Evolutionary conservation across 371 early-diverging fungal genomes (phyloP), one percentile per base, ranked within the genome.

Genomic region (Phascolomyces articulosus): DNA sequence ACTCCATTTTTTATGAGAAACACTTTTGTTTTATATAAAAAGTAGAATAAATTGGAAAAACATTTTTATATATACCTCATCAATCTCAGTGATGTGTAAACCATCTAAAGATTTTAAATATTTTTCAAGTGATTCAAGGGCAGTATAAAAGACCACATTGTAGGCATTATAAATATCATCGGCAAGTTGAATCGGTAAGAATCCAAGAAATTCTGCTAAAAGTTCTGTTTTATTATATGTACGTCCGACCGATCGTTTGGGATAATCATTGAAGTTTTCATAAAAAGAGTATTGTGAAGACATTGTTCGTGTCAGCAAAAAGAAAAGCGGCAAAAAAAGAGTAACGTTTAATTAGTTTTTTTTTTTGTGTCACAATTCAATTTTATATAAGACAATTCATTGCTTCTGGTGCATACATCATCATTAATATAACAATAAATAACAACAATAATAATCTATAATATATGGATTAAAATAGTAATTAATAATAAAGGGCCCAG

Each of bases 171-270:
- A 69, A 18, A 64, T 15, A 9, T 59, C 65, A 31, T 69, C 65
- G 9, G 60, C 38, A 27, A 69, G 11, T 21, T 60, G 27, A 4
- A 61, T 41, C 15, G 65, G 61, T 9, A 61, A 24, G 28, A 34
- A 69, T 20, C 64, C 62, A 7, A 69, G 60, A 28, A 60, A 64
- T 64, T 69, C 69, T 7, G 58, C 56, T 20, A 69, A 18, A 44
- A 64, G 54, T 24, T 69, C 69, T 28, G 11, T 31, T 47, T 69
- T 54, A 13, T 60, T 57, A 27, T 69, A 69, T 23, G 38, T 21
- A 13, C 61, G 68, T 40, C 15, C 18, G n/a, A 44, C 2, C 1
- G 40, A 34, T 62, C 54, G 63, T 55, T 24, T 63, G 9, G 62
- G 62, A 29, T 38, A 11, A 27, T 27, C 26, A 28, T 40, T 59